Base-by-base conservation (phyloP, 495 filamentous ascomycete species). In the Geoglossum glabrum region DNA sequence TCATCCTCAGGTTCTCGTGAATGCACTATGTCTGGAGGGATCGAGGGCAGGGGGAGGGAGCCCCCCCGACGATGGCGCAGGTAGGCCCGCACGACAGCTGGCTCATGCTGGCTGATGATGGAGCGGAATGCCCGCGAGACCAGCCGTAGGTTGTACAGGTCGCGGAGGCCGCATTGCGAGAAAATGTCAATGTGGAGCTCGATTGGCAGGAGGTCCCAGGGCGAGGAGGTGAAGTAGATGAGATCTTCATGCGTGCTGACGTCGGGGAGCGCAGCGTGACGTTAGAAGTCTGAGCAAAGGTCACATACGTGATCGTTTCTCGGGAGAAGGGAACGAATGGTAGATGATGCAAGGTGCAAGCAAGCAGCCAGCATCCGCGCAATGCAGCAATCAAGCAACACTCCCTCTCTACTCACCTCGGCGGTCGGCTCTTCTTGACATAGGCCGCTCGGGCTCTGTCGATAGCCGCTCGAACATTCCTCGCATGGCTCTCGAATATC, bases 181-280 rank as follows among this genome's bases (percentile, higher is more conserved):
- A 67, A 64, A 54, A 68, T 68, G 36, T 58, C 54, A 60, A 68
- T 62, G 10, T 67, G 61, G n/a, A 68, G 57, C 40, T 68, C 66
- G 0, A 64, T 60, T 0, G 66, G 66, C 19, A 68, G 65, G 17
- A 56, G 60, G 51, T 67, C 65, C 46, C 67, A 67, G 38, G 63
- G 62, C 9, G 66, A 61, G 56, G 60, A 57, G 31, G 33, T 52
- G 49, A 52, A 52, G 28, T 52, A 52, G 49, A 52, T 52, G 49
- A 52, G 49, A 5, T 27, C 23, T 31, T 52, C 49, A 19, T 52
- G 49, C 1, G 49, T 52, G 28, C 49, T 52, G 3, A 5, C 9
- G 23, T 28, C 1, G 23, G 5, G 25, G 11, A 5, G 25, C 19
- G 2, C 1, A 23, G 49, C 11, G 23, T 52, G 49, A 52, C 6